Evolutionary conservation across 106 monocot species (phyloP).

Genomic region (Acorus calamus): DNA sequence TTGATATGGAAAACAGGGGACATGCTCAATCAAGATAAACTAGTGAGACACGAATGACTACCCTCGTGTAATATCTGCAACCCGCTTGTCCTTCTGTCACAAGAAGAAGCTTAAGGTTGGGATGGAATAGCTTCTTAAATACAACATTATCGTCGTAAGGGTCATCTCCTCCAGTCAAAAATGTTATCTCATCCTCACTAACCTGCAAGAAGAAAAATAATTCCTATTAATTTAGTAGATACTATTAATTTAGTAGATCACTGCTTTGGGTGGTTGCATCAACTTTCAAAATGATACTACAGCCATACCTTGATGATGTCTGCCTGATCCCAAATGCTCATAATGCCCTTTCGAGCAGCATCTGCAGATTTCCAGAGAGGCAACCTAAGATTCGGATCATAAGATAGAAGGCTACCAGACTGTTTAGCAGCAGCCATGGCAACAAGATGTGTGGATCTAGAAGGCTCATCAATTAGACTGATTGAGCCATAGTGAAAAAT

Average conservation of each 20-base stretch:
- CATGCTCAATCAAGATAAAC: no score
- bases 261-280: not conserved
- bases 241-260: not conserved
- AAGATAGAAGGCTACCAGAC: constrained; percentile 21
- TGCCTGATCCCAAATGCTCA: constrained; percentile 29
- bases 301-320: constrained; percentile 27
- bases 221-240: not conserved
- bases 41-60: not conserved
- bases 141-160: constrained; percentile 29
- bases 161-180: constrained; percentile 37
- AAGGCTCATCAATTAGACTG: constrained; percentile 28
- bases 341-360: constrained; percentile 20
- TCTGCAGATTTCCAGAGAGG: constrained; percentile 18
- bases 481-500: constrained; percentile 29
- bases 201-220: constrained; percentile 9
- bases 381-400: constrained; percentile 26
- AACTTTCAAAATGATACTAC: not conserved
- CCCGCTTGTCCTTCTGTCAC: constrained; percentile 38
- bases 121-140: constrained; percentile 24
- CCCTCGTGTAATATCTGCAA: constrained; percentile 54
- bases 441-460: constrained; percentile 23
- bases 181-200: constrained; percentile 39
- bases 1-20: no score
- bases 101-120: constrained; percentile 36
- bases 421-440: constrained; percentile 21